Evolutionary conservation across 192 early-diverging fungal genomes (phyloP).

Genomic region (Gryganskiella cystojenkinii): DNA sequence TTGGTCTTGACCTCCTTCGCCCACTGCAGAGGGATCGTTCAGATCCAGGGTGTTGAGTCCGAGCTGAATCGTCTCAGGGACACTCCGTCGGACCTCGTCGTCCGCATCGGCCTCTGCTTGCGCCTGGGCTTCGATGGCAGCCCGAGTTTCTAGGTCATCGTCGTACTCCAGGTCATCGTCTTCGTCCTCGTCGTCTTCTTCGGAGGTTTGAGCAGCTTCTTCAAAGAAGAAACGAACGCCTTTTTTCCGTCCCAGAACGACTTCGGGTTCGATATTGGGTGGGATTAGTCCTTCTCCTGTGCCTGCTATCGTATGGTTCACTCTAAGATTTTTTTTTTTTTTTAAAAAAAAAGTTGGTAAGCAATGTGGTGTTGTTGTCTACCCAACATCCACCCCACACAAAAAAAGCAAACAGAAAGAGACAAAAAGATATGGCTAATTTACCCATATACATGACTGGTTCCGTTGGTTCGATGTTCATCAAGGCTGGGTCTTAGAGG

Average conservation of each 20-base stretch:
- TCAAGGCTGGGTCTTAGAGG: slow-evolving; percentile 26
- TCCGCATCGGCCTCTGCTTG: slow-evolving; percentile 14
- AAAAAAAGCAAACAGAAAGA: background rate
- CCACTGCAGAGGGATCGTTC: slow-evolving; percentile 3
- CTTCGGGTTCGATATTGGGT: slow-evolving; percentile 7
- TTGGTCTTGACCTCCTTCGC: slow-evolving; percentile 10
- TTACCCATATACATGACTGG: slow-evolving; percentile 22
- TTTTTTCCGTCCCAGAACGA: slow-evolving; percentile 18
- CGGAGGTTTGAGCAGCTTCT: too few species aligned
- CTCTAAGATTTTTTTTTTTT: too few species aligned
- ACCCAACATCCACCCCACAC: background rate
- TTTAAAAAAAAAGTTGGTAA: too few species aligned
- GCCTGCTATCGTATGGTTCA: background rate
- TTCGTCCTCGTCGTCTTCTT: slow-evolving; percentile 5
- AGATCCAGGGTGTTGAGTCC: slow-evolving; percentile 21
- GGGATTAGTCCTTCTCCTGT: background rate
- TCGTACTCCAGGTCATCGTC: slow-evolving; percentile 17
- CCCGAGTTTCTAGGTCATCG: slow-evolving; percentile 12
- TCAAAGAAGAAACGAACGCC: slow-evolving; percentile 28
- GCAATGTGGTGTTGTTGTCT: background rate
- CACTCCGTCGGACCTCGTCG: slow-evolving; percentile 11
- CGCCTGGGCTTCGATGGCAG: background rate
- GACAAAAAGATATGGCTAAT: background rate
- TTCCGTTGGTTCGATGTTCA: slow-evolving; percentile 19
- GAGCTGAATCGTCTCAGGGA: slow-evolving; percentile 8